These are phyloP conservation scores for Chlorella sp. DNA, from an alignment of 139 green algal species.

Conservation along the genomic window DNA sequence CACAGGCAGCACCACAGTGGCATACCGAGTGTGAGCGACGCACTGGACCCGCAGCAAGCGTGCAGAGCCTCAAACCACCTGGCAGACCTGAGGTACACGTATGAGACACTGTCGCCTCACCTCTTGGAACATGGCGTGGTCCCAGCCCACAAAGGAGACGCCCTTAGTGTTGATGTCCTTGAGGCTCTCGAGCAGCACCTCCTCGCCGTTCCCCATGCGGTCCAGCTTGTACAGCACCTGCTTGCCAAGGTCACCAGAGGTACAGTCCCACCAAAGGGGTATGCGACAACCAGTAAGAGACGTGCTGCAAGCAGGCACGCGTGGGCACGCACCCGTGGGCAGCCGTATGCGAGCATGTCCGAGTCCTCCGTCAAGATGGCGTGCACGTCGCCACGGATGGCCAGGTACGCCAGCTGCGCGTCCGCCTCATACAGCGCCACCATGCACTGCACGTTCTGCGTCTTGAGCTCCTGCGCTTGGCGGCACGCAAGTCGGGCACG, in stretches of 20 bases:
- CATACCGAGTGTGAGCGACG: too few relatives aligned
- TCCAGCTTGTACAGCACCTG: slow-evolving; percentile 94
- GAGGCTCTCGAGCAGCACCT: slow-evolving; percentile 63
- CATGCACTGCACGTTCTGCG: slow-evolving; percentile 63
- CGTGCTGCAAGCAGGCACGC: too few relatives aligned
- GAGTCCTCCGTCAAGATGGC: slow-evolving; percentile 94
- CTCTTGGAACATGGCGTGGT: slow-evolving; percentile 81
- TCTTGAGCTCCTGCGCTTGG: slow-evolving; percentile 56
- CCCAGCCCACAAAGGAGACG: slow-evolving; percentile 66
- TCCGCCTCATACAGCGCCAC: slow-evolving; percentile 98
- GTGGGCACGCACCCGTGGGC: slow-evolving; percentile 57
- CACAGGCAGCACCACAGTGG: too few relatives aligned
- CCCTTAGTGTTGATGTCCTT: slow-evolving; percentile 26
- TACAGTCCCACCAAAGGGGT: too few relatives aligned
- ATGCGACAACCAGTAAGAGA: neutral
- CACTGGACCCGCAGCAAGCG: too few relatives aligned
- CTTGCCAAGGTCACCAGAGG: too few relatives aligned
- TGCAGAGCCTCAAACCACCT: neutral
- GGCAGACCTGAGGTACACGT: too few relatives aligned
- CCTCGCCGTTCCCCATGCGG: slow-evolving; percentile 65
- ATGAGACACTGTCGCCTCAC: too few relatives aligned
- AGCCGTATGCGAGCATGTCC: slow-evolving; percentile 94
- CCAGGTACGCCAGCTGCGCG: slow-evolving; percentile 89
- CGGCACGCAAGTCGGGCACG: too few relatives aligned
- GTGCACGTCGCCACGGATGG: slow-evolving; percentile 64